These are phyloP conservation scores for Cairneyella variabilis DNA, from an alignment of 495 filamentous ascomycete species.

Conservation along the genomic window DNA sequence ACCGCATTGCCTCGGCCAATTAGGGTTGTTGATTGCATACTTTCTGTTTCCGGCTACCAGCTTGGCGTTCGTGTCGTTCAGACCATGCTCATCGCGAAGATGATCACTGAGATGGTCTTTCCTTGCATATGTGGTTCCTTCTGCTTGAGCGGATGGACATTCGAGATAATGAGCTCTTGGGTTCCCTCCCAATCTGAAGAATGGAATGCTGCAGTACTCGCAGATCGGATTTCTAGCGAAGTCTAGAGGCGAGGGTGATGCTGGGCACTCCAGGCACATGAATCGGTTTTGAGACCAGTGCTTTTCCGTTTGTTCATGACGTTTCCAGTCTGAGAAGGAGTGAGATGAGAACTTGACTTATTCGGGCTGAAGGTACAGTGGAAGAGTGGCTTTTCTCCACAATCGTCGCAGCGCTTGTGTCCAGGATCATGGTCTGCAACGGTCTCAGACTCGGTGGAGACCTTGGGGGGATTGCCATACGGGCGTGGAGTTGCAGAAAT, in stretches of 20 bases:
- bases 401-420: background rate
- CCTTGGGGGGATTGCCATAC: background rate
- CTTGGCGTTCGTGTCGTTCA: background rate
- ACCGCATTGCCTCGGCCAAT: constrained; percentile 10
- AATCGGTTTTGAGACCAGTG: constrained; percentile 1
- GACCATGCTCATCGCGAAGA: constrained; percentile 2
- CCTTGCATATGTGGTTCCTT: background rate
- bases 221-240: constrained; percentile 1
- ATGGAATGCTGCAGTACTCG: constrained; percentile 2
- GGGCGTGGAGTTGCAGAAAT: background rate
- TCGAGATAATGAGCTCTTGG: background rate
- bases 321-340: constrained; percentile 1
- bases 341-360: background rate
- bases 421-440: background rate
- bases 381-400: background rate
- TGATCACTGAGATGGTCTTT: constrained; percentile 2
- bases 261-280: constrained; percentile 7
- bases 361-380: background rate
- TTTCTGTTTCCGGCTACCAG: background rate
- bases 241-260: background rate
- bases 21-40: background rate
- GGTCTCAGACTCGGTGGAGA: background rate
- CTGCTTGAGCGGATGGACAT: background rate
- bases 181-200: background rate
- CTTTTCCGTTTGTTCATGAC: constrained; percentile 5